These are phyloP conservation scores for Dunaliella sp. DNA, from an alignment of 139 green algal genomes.

Conservation along the genomic window DNA sequence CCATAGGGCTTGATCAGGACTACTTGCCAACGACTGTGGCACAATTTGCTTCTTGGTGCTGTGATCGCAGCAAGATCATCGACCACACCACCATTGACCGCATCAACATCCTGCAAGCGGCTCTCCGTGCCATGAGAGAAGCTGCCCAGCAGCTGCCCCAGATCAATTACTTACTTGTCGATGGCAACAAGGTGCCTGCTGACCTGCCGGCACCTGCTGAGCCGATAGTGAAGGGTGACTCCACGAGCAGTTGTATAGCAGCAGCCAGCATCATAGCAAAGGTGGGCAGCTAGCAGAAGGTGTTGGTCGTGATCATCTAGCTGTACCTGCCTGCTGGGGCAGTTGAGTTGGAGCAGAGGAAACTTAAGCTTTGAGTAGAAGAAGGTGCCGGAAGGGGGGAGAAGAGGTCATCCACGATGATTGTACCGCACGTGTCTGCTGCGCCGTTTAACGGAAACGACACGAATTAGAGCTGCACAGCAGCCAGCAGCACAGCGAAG, in stretches of 20 bases:
- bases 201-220: slow-evolving; percentile 29
- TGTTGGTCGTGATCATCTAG: too few relatives aligned
- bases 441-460: too few relatives aligned
- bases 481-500: too few relatives aligned
- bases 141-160: slow-evolving; percentile 45
- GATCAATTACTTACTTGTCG: slow-evolving; percentile 69
- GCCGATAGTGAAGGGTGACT: slow-evolving; percentile 82
- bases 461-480: too few relatives aligned
- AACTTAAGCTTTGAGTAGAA: too few relatives aligned
- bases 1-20: too few relatives aligned
- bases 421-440: too few relatives aligned
- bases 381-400: too few relatives aligned
- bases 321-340: too few relatives aligned
- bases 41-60: slow-evolving; percentile 11
- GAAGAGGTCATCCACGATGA: too few relatives aligned
- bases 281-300: slow-evolving; percentile 40
- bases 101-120: slow-evolving; percentile 90
- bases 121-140: slow-evolving; percentile 69
- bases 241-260: slow-evolving; percentile 72
- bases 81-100: slow-evolving; percentile 73
- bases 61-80: slow-evolving; percentile 58
- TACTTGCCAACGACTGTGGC: too few relatives aligned
- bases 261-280: slow-evolving; percentile 91
- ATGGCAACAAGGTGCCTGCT: slow-evolving; percentile 66
- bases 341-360: too few relatives aligned